Evolutionary conservation across 2,329 filamentous ascomycete species (phyloP), one percentile per base, ranked within the genome.

Genomic region (Kalaharituber pfeilii): DNA sequence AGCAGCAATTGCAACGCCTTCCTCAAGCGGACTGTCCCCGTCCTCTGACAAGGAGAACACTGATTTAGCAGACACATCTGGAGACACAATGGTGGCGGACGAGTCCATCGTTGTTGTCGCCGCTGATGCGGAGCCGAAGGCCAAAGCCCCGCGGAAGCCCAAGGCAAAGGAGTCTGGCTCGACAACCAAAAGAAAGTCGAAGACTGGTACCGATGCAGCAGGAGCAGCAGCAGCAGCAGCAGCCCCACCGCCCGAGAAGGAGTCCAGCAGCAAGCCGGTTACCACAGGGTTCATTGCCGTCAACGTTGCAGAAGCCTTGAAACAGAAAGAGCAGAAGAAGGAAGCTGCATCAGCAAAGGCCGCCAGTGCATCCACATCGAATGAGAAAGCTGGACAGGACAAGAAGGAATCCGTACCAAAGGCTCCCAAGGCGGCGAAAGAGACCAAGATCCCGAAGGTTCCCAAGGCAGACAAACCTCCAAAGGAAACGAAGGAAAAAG

Each of bases 201-300:
- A 52, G 27, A 30, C 49, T 8, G 55, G 57, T 25, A 51, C 51
- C 24, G 20, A 30, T 9, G 55, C 52, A 4, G 45, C 50, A 26
- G 51, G 57, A 18, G 52, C 42, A 18, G 55, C 51, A 11, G 28
- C 27, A 24, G 6, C 44, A n/a, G 55, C 54, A n/a, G 42, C 24
- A 25, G 18, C 5, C 9, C n/a, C 30, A 36, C 9, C 13, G 5
- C 15, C 42, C 13, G 5, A 22, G 42, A 22, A 25, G 24, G 42
- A 47, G 15, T 11, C n/a, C 13, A 25, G n/a, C n/a, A n/a, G n/a
- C n/a, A n/a, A n/a, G n/a, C n/a, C 42, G 18, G 24, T 22, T 47
- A 22, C 42, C 15, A 47, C 42, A 3, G 42, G n/a, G 13, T 9
- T 20, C 11, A 45, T 9, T n/a, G 42, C 13, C 13, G 18, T n/a